Evolutionary conservation across 129 eudicot genomes (phyloP), one percentile per base, ranked within the genome.

Genomic region (Apium graveolens): DNA sequence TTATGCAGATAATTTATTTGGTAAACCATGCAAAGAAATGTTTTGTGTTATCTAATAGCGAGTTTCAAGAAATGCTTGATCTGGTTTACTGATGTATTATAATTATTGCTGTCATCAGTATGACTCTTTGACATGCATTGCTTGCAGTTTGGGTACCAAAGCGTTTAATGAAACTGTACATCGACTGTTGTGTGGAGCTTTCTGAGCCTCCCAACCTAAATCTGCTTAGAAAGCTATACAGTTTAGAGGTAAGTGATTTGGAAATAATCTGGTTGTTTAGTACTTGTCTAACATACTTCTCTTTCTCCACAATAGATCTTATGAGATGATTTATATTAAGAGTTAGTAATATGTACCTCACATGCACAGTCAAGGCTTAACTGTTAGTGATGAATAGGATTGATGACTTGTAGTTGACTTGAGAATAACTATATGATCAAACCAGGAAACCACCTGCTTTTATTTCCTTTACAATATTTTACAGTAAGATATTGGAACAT

Each of bases 91-190:
- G 74, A 20, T 70, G n/a, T 49, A 49, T 20, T n/a, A 12, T 26
- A 5, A 26, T 12, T 29, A 65, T 11, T 13, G 3, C 31, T 66
- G 20, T 66, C 41, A 66, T 32, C 39, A 31, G 31, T 60, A n/a
- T 74, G 78, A 27, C n/a, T 66, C 27, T 73, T 38, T n/a, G 45
- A 83, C 70, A 69, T 78, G 31, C 31, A 60, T 76, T 82, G 53
- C 70, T 53, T 34, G 80, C 90, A 91, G 98, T 82, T 48, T 90
- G 96, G 96, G 90, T 87, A 71, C 89, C 91, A 79, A 95, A 90
- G 83, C 86, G 90, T 63, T 78, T 92, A 83, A 82, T 95, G 83
- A 92, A 91, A 82, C 87, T 86, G 43, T 95, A 95, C 76, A 69
- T 91, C 76, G 94, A 90, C 79, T 88, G 90, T 78, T 95, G 98